Conservation (phyloP, 305 asterid species). For the Salvia sclarea region DNA sequence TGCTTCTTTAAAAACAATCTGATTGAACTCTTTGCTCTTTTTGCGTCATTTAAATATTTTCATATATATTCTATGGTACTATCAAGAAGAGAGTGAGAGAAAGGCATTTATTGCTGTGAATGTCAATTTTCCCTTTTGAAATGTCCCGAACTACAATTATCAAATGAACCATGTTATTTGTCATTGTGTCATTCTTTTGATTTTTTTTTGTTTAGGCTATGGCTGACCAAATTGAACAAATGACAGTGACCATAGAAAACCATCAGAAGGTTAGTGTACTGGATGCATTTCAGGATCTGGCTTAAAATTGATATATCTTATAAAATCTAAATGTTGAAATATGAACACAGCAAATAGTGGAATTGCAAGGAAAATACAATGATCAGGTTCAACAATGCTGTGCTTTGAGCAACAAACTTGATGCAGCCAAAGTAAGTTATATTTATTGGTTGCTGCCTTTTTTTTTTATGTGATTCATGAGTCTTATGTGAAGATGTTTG, state of each 20-base stretch:
- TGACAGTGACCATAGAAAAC: conserved; percentile 69
- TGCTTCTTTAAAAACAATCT: conserved; percentile 12
- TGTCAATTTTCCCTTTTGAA: neutral
- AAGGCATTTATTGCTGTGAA: neutral
- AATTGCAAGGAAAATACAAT: conserved; percentile 56
- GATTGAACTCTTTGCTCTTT: neutral
- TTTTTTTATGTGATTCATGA: neutral
- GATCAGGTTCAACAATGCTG: conserved; percentile 56
- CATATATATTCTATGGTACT: neutral
- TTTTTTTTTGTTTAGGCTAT: conserved; percentile 50
- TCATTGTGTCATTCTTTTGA: neutral
- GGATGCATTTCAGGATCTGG: neutral
- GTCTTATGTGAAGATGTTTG: conserved; percentile 42
- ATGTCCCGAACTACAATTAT: neutral
- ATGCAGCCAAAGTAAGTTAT: conserved; percentile 61
- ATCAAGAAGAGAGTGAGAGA: neutral
- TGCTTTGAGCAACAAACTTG: conserved; percentile 60
- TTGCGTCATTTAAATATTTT: neutral
- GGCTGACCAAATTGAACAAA: conserved; percentile 85
- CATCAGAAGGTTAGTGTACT: conserved; percentile 58
- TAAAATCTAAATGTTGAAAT: conserved; percentile 18
- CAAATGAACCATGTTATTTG: neutral
- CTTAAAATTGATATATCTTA: conserved; percentile 12
- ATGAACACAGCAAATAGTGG: conserved; percentile 60
- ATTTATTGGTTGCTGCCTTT: conserved; percentile 11